Conservation (phyloP, 345 rosid genomes). For the Corchorus capsularis region DNA sequence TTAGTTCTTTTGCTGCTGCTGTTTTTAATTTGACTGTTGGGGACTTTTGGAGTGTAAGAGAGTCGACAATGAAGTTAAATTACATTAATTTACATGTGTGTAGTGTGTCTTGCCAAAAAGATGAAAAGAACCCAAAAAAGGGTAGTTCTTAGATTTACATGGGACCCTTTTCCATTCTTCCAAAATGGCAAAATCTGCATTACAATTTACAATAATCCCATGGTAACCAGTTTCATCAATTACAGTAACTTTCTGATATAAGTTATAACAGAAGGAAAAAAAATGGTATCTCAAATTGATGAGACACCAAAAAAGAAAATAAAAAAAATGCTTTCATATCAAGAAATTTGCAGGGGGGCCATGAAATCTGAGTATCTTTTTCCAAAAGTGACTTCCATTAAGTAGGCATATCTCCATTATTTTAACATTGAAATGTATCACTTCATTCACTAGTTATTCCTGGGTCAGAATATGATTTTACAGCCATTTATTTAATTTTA, state of each 20-base stretch:
- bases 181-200: too few relatives aligned
- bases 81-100: background rate
- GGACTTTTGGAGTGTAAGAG: background rate
- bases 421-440: conserved; percentile 14
- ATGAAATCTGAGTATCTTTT: background rate
- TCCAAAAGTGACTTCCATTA: background rate
- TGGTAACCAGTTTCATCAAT: background rate
- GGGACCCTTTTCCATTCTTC: conserved; percentile 2
- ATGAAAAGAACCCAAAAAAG: background rate
- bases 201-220: background rate
- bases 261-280: background rate
- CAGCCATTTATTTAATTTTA: background rate
- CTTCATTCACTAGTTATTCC: background rate
- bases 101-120: background rate
- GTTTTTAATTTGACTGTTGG: background rate
- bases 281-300: conserved; percentile 8
- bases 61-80: too few relatives aligned
- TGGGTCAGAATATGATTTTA: conserved; percentile 4
- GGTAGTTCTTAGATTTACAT: background rate
- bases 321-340: background rate
- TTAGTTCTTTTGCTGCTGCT: background rate
- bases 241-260: background rate
- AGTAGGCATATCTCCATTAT: background rate
- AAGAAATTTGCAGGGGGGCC: background rate
- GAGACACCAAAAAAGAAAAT: background rate